Base-by-base conservation (phyloP, 495 filamentous ascomycete genomes). In the Pyronema domesticum region DNA sequence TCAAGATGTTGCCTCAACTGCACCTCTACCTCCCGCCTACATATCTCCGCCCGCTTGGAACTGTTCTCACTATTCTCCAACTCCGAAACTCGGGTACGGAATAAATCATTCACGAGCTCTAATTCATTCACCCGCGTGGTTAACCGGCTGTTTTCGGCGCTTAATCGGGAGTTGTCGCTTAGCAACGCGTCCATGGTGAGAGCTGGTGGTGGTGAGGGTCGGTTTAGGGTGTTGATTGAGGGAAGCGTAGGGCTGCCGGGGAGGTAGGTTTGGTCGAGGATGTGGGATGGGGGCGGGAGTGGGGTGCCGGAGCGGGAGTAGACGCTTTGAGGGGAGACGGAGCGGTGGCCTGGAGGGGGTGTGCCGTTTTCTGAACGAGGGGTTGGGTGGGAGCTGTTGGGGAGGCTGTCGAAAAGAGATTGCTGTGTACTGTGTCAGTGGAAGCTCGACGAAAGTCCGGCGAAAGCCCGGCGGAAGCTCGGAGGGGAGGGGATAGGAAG, bases 91-190 rank as follows among this genome's bases (percentile, higher is more conserved):
- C 89, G 80, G n/a, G 83, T 84, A 34, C 85, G 75, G 72, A 93
- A 96, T 23, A 98, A 74, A 59, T 87, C 86, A 60, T 95, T 94
- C 67, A 99, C 93, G 47, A 99, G 77, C 65, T 99, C 91, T 17
- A 99, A 74, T 67, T 99, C 91, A 60, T 76, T 85, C 46, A 95
- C 88, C 23, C 89, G 81, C 6, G 88, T 95, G 71, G 88, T 91
- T 37, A 95, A 71, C 42, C 77, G 78, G 13, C 82, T 82, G 65
- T 94, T 94, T 46, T 78, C 73, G 10, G 81, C 79, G 23, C 5
- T 30, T 30, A 30, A 5, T 30, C 23, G 23, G 23, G 23, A 30
- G 65, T 94, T 94, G 47, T 79, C 73, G 11, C 81, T 80, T 45
- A 85, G 71, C 9, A 93, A 71, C 47, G 80, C 77, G 60, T 95